Evolutionary conservation across 306 rosid species (phyloP).

Genomic region (Betula pendula): DNA sequence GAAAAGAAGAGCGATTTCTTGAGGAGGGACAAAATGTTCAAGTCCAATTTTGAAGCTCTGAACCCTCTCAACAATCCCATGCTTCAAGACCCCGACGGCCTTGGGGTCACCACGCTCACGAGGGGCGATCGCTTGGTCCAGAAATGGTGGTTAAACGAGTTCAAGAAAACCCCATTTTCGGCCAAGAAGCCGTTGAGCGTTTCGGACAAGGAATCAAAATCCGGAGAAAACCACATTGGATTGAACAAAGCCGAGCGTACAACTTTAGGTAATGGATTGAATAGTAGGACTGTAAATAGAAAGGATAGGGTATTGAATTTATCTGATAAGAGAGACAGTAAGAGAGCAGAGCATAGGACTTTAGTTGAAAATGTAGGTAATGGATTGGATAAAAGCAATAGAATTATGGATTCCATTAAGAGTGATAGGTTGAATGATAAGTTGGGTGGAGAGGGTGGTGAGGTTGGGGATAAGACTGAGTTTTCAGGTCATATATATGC

Average conservation of each 20-base stretch:
- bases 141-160: constrained; percentile 63
- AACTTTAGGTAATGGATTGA: constrained; percentile 27
- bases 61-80: constrained; percentile 68
- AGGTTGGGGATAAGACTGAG: constrained; percentile 28
- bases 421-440: background rate
- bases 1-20: constrained; percentile 69
- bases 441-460: constrained; percentile 17
- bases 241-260: constrained; percentile 35
- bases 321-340: background rate
- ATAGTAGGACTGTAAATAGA: background rate
- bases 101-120: constrained; percentile 49
- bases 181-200: constrained; percentile 36
- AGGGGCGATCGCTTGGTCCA: constrained; percentile 59
- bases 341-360: background rate
- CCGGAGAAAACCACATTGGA: constrained; percentile 13
- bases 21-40: constrained; percentile 74
- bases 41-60: constrained; percentile 59
- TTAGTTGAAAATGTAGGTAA: background rate
- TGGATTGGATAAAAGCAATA: background rate
- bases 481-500: constrained; percentile 57
- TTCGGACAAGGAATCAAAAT: constrained; percentile 20
- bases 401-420: background rate
- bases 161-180: constrained; percentile 54
- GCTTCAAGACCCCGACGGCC: constrained; percentile 77
- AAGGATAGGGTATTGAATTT: background rate